Evolutionary conservation across 805 yeast genomes (phyloP).

Genomic region (Yarrowia sp.): DNA sequence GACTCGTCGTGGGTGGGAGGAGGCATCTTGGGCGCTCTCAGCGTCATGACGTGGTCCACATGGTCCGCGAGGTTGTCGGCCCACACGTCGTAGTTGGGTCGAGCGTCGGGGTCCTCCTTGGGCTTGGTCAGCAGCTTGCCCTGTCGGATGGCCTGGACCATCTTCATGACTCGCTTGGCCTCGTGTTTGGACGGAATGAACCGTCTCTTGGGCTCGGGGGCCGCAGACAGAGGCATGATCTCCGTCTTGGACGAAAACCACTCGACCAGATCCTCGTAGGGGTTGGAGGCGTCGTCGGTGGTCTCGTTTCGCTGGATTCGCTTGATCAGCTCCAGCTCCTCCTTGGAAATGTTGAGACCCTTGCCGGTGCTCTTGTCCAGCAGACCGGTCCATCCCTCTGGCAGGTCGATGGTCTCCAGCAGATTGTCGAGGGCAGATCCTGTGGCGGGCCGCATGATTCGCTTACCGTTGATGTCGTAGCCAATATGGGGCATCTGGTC

Average conservation of each 20-base stretch:
- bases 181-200: slow-evolving; percentile 97
- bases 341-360: slow-evolving; percentile 78
- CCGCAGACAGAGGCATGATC: slow-evolving; percentile 89
- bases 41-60: slow-evolving; percentile 83
- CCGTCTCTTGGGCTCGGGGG: slow-evolving; percentile 96
- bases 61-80: slow-evolving; percentile 66
- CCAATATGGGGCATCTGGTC: slow-evolving; percentile 98
- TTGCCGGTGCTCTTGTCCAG: slow-evolving; percentile 88
- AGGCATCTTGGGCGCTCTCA: slow-evolving; percentile 92
- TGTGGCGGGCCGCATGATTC: slow-evolving; percentile 98
- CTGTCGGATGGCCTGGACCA: slow-evolving; percentile 94
- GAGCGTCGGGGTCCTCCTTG: slow-evolving; percentile 60
- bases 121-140: slow-evolving; percentile 88
- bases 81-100: slow-evolving; percentile 80
- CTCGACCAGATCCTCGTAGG: slow-evolving; percentile 92
- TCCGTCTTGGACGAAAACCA: slow-evolving; percentile 91
- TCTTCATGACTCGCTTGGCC: slow-evolving; percentile 94
- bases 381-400: slow-evolving; percentile 98
- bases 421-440: slow-evolving; percentile 93
- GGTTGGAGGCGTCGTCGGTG: slow-evolving; percentile 79
- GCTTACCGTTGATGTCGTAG: slow-evolving; percentile 94
- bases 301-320: slow-evolving; percentile 85
- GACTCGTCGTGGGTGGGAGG: slow-evolving; percentile 98
- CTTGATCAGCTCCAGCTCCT: slow-evolving; percentile 86
- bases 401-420: slow-evolving; percentile 88